Conservation (phyloP, 345 rosid genomes). For the Bruguiera parviflora region DNA sequence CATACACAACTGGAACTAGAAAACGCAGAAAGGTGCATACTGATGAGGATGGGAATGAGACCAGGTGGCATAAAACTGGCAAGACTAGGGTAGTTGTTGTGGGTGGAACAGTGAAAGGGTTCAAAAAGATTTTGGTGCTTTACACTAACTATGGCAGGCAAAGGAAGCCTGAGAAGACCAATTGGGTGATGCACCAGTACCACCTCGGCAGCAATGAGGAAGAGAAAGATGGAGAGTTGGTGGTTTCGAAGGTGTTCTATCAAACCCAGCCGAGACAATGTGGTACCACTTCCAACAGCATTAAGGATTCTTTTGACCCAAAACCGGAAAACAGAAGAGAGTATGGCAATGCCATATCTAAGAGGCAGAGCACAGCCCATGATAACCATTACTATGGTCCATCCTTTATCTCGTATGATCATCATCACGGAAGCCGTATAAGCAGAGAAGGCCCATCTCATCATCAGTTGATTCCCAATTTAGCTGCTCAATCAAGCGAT, state of each 20-base stretch:
- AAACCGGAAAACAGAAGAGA: conserved; percentile 17
- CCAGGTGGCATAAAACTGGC: conserved; percentile 97
- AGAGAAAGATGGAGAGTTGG: conserved; percentile 86
- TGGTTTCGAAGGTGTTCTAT: conserved; percentile 78
- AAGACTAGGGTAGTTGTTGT: conserved; percentile 63
- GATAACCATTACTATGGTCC: conserved; percentile 31
- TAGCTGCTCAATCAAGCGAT: conserved; percentile 53
- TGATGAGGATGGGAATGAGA: conserved; percentile 71
- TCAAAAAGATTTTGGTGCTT: conserved; percentile 81
- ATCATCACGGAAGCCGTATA: conserved; percentile 25
- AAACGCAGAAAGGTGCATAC: conserved; percentile 78
- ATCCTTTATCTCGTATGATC: conserved; percentile 23
- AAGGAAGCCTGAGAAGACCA: conserved; percentile 82
- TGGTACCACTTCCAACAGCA: conserved; percentile 20
- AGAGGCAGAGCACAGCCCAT: conserved; percentile 1
- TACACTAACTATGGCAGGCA: conserved; percentile 88
- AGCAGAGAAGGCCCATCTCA: conserved; percentile 31
- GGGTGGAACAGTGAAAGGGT: conserved; percentile 54
- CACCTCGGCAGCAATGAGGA: conserved; percentile 79
- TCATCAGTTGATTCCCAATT: conserved; percentile 56
- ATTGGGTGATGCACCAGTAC: conserved; percentile 98
- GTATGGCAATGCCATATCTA: conserved; percentile 2
- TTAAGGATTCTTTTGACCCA: conserved; percentile 20
- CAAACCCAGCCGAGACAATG: conserved; percentile 92
- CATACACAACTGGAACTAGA: conserved; percentile 89